A percentile compares a stretch with the other conserved stretches of the same genome.
Evolutionary conservation across 2,329 filamentous ascomycete species (phyloP).

Genomic region (Nothopassalora personata): DNA sequence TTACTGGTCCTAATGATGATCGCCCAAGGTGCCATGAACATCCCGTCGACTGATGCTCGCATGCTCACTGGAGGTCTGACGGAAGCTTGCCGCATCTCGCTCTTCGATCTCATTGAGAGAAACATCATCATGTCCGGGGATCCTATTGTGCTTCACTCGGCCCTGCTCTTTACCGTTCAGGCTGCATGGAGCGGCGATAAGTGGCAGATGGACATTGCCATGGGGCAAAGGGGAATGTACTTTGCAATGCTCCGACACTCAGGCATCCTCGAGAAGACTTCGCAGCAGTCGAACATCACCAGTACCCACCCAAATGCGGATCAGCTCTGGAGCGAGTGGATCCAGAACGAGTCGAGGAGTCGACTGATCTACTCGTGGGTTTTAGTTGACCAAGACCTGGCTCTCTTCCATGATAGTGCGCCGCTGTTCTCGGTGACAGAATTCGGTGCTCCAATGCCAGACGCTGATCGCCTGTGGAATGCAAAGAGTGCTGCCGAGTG

Average conservation of each 20-base stretch:
- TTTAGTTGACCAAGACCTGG: conserved; percentile 67
- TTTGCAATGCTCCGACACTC: conserved; percentile 66
- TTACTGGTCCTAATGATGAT: conserved; percentile 67
- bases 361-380: conserved; percentile 71
- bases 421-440: conserved; percentile 62
- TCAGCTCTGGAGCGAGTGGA: conserved; percentile 59
- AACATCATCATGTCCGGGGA: conserved; percentile 64
- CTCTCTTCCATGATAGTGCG: conserved; percentile 59
- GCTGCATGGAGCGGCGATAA: conserved; percentile 71
- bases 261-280: conserved; percentile 53
- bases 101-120: conserved; percentile 67
- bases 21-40: conserved; percentile 62
- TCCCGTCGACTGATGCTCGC: conserved; percentile 59
- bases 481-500: conserved; percentile 55
- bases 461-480: conserved; percentile 59
- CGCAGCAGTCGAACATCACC: conserved; percentile 44
- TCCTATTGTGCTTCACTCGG: conserved; percentile 58
- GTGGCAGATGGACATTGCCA: conserved; percentile 72
- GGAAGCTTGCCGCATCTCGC: conserved; percentile 65
- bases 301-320: conserved; percentile 45
- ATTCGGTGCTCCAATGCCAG: conserved; percentile 59
- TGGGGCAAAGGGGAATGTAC: conserved; percentile 70
- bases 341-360: conserved; percentile 57
- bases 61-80: conserved; percentile 62
- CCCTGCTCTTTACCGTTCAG: conserved; percentile 61